A percentile compares a stretch with the other conserved stretches of the same genome.
These are phyloP conservation scores for Melocanna baccifera DNA, from an alignment of 176 grass and related monocot species.

Conservation along the genomic window DNA sequence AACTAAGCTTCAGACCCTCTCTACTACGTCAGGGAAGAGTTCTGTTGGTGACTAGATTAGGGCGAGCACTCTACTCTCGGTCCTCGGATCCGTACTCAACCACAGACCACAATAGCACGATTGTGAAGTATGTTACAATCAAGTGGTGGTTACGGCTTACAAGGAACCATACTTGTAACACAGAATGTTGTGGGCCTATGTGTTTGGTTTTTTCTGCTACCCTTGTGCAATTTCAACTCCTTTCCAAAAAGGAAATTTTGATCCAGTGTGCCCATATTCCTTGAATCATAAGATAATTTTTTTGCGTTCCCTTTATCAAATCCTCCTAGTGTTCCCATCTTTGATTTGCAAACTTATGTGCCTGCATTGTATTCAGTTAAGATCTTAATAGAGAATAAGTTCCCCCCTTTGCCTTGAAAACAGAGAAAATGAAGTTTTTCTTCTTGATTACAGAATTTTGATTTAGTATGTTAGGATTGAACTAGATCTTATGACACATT, in stretches of 20 bases:
- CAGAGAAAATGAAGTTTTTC: background rate
- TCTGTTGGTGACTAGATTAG: too few species aligned
- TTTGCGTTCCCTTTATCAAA: background rate
- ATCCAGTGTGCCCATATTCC: background rate
- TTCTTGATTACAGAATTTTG: background rate
- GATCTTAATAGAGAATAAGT: background rate
- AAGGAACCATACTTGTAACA: background rate
- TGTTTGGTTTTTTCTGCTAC: background rate
- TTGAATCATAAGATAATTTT: background rate
- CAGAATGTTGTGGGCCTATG: background rate
- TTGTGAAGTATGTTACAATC: background rate
- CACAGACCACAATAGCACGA: too few species aligned
- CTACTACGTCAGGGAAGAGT: too few species aligned
- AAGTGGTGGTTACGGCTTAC: background rate
- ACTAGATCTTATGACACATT: background rate
- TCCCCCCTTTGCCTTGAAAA: background rate
- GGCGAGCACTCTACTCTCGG: too few species aligned
- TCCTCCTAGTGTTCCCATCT: background rate
- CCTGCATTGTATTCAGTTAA: background rate
- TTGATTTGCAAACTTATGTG: background rate
- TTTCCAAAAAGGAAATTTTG: background rate
- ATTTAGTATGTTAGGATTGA: background rate
- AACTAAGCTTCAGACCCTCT: too few species aligned
- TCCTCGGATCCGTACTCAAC: too few species aligned
- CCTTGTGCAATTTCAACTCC: background rate